Conservation (phyloP, 1,139 yeast genomes). For the Debaryomyces coudertii region DNA sequence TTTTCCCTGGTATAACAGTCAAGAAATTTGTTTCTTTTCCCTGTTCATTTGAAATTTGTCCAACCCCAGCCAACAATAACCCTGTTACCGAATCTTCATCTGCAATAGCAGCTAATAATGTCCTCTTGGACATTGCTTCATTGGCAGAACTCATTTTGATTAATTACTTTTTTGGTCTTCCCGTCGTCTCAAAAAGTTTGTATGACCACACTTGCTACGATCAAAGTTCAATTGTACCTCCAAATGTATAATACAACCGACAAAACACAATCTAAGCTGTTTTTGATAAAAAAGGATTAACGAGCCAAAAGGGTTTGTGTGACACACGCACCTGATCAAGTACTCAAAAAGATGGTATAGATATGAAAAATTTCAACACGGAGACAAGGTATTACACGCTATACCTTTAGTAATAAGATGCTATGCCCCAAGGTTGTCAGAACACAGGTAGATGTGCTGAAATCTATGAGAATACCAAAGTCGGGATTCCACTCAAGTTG, state of each 20-base stretch:
- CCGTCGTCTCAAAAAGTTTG: neutral
- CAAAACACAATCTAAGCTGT: neutral
- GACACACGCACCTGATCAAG: slow-evolving; percentile 5
- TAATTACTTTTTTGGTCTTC: neutral
- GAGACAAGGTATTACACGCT: neutral
- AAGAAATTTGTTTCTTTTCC: slow-evolving; percentile 80
- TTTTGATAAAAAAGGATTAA: neutral
- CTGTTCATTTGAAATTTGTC: slow-evolving; percentile 70
- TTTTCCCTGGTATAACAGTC: slow-evolving; percentile 78
- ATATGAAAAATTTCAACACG: slow-evolving; percentile 6
- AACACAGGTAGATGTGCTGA: neutral
- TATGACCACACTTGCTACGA: neutral
- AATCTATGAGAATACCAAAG: neutral
- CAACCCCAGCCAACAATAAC: slow-evolving; percentile 91
- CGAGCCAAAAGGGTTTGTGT: slow-evolving; percentile 1
- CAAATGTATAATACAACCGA: neutral
- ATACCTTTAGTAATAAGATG: neutral
- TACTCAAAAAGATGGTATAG: slow-evolving; percentile 6
- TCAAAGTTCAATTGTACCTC: slow-evolving; percentile 1
- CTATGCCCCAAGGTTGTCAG: neutral
- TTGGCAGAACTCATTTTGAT: slow-evolving; percentile 29
- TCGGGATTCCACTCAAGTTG: slow-evolving; percentile 20
- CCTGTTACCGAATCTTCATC: slow-evolving; percentile 99
- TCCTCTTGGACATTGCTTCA: slow-evolving; percentile 63
- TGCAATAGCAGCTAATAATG: slow-evolving; percentile 88